These are phyloP conservation scores for Hypoxylon lienhwacheense DNA, from an alignment of 495 filamentous ascomycete genomes.

Conservation along the genomic window DNA sequence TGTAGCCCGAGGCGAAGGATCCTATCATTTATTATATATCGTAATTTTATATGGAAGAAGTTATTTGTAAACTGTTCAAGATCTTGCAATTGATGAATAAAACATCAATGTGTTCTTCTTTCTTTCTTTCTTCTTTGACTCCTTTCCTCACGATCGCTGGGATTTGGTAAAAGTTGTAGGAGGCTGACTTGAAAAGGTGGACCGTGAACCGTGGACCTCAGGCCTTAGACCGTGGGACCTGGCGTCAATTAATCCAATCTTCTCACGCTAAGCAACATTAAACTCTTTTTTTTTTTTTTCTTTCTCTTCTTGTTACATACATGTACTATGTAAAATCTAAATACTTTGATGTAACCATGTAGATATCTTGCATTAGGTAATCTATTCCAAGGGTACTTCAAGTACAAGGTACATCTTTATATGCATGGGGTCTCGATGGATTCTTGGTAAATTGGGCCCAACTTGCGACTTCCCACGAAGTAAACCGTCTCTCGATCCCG, in stretches of 20 bases:
- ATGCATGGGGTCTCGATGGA: too few relatives aligned
- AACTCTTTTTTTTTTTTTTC: slow-evolving; percentile 1
- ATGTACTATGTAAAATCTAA: too few relatives aligned
- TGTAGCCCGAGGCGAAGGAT: slow-evolving; percentile 18
- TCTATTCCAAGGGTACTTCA: not conserved
- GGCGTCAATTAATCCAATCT: slow-evolving; percentile 17
- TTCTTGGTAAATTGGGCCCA: too few relatives aligned
- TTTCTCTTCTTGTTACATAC: not conserved
- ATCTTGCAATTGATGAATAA: slow-evolving; percentile 12
- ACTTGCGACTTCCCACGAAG: too few relatives aligned
- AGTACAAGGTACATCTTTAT: too few relatives aligned
- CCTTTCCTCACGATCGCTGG: slow-evolving; percentile 33
- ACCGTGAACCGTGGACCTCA: too few relatives aligned
- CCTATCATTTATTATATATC: slow-evolving; percentile 1
- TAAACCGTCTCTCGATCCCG: too few relatives aligned
- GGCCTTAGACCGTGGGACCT: too few relatives aligned
- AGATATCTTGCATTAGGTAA: too few relatives aligned
- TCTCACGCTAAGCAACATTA: too few relatives aligned
- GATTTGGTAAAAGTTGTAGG: slow-evolving; percentile 16
- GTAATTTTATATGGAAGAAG: not conserved
- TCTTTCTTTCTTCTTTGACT: slow-evolving; percentile 25
- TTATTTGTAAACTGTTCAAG: too few relatives aligned
- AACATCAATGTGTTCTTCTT: slow-evolving; percentile 14
- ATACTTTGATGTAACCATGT: too few relatives aligned
- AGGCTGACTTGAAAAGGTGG: slow-evolving; percentile 27